Conservation (phyloP, 768 basidiomycete genomes). For the Termitomyces titanicus region DNA sequence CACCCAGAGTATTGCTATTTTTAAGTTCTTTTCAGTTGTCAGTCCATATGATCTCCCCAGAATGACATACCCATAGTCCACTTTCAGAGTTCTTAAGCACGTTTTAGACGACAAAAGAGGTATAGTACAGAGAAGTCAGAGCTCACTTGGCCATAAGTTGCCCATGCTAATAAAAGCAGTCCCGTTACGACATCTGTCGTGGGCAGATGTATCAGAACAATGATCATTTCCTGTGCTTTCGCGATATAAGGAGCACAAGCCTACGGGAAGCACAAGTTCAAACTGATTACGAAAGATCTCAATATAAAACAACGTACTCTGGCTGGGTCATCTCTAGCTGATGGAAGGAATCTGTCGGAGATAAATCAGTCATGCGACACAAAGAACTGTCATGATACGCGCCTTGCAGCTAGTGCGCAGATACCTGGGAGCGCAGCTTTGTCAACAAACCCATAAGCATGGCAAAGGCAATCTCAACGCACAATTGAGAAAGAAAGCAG, state of each 20-base stretch:
- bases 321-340: slow-evolving; percentile 12
- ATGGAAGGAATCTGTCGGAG: slow-evolving; percentile 9
- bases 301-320: slow-evolving; percentile 1
- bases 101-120: neutral
- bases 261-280: neutral
- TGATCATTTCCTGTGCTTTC: slow-evolving; percentile 14
- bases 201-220: slow-evolving; percentile 12
- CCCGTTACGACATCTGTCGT: slow-evolving; percentile 15
- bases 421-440: slow-evolving; percentile 1
- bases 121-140: neutral
- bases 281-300: neutral
- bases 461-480: neutral
- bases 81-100: slow-evolving; percentile 14
- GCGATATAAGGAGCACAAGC: slow-evolving; percentile 14
- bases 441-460: neutral
- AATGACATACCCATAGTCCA: slow-evolving; percentile 14
- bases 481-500: slow-evolving; percentile 17
- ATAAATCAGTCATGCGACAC: neutral
- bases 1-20: slow-evolving; percentile 16
- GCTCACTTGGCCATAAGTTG: slow-evolving; percentile 14
- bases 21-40: neutral
- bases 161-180: slow-evolving; percentile 14
- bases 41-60: neutral
- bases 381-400: neutral
- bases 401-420: slow-evolving; percentile 12